Percentiles rank a stretch among this genome's conserved stretches.
These are phyloP conservation scores for Suhomyces taliae DNA, from an alignment of 1,139 yeast species.

Conservation along the genomic window DNA sequence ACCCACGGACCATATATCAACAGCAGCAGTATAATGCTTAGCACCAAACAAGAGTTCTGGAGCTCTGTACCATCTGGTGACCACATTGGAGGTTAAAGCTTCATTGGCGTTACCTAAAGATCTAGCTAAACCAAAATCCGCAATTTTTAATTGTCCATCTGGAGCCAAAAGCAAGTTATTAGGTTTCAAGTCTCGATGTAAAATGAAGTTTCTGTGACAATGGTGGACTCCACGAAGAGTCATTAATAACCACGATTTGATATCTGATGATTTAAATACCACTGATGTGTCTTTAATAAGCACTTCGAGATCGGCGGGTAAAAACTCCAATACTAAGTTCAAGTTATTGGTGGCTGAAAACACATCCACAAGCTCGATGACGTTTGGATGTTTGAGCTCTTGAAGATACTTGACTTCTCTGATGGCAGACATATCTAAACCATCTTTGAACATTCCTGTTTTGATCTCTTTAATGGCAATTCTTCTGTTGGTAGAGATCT, in stretches of 20 bases:
- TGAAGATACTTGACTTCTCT: conserved; percentile 92
- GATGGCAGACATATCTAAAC: conserved; percentile 95
- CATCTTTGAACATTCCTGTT: conserved; percentile 92
- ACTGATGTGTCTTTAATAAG: conserved; percentile 77
- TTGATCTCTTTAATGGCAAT: conserved; percentile 96
- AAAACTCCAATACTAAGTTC: conserved; percentile 84
- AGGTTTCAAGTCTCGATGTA: conserved; percentile 89
- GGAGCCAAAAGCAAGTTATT: conserved; percentile 82
- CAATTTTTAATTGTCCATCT: conserved; percentile 82
- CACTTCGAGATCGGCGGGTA: conserved; percentile 90
- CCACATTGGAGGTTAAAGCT: conserved; percentile 87
- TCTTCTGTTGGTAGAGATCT: conserved; percentile 52
- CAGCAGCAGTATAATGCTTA: conserved; percentile 80
- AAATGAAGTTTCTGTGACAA: conserved; percentile 85
- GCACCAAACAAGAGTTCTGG: conserved; percentile 93
- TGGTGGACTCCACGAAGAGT: conserved; percentile 92
- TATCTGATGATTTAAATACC: conserved; percentile 81
- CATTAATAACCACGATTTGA: conserved; percentile 93
- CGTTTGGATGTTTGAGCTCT: conserved; percentile 79
- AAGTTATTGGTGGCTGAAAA: conserved; percentile 71
- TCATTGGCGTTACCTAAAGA: conserved; percentile 78
- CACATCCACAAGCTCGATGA: conserved; percentile 85
- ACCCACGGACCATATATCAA: conserved; percentile 95
- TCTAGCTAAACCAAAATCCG: conserved; percentile 96
- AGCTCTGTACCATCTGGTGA: conserved; percentile 95